Conservation (phyloP, 2,329 filamentous ascomycete genomes). For the Aureobasidium melanogenum region DNA sequence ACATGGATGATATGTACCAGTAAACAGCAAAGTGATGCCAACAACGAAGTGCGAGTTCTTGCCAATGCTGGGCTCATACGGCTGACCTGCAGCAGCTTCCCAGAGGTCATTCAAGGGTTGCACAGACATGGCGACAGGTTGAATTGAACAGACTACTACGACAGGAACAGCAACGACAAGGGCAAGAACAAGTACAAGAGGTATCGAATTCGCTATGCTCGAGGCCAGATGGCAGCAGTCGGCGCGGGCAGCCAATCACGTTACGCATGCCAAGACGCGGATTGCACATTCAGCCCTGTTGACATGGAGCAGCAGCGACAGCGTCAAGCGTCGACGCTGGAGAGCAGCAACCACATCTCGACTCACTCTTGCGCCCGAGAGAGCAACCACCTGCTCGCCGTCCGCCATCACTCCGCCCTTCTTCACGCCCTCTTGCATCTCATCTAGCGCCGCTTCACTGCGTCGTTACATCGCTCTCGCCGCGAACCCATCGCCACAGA, state of each 20-base stretch:
- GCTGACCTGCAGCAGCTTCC: constrained; percentile 82
- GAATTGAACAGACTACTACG: neutral
- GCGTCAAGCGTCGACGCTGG: neutral
- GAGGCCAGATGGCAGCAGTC: constrained; percentile 6
- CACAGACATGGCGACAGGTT: constrained; percentile 54
- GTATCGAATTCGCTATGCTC: neutral
- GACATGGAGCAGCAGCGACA: neutral
- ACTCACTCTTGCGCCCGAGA: neutral
- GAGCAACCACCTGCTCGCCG: neutral
- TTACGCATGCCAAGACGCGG: neutral
- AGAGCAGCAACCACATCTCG: neutral
- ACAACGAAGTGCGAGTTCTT: constrained; percentile 80
- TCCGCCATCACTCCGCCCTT: neutral
- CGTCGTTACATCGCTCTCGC: neutral
- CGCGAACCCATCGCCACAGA: neutral
- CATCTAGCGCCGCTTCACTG: constrained; percentile 12
- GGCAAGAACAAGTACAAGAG: no score
- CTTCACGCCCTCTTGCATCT: neutral
- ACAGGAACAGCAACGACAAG: neutral
- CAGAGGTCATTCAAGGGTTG: constrained; percentile 77
- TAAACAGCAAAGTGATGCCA: constrained; percentile 64
- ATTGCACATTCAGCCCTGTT: neutral
- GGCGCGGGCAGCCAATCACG: neutral
- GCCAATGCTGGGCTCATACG: constrained; percentile 68
- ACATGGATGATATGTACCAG: constrained; percentile 39